These are phyloP conservation scores for Sergeia podlipaevii DNA, from an alignment of 208 protist genomes.

Conservation along the genomic window DNA sequence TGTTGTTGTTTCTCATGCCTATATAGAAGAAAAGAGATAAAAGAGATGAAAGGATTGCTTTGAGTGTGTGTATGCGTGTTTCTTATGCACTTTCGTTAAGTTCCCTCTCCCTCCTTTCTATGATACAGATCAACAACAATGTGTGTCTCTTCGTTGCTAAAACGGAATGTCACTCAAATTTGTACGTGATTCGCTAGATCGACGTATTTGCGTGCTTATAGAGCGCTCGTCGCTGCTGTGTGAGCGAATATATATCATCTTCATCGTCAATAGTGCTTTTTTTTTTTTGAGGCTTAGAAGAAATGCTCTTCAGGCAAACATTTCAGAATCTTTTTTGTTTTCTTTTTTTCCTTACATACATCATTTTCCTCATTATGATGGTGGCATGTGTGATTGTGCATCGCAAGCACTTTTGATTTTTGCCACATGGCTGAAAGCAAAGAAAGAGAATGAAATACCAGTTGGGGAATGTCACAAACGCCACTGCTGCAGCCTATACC, in stretches of 20 bases:
- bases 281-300: conserved; percentile 5
- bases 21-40: conserved; percentile 2
- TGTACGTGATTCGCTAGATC: no score
- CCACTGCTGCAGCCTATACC: not conserved
- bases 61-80: conserved; percentile 7
- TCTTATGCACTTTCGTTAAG: no score
- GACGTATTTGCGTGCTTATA: no score
- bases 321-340: conserved; percentile 4
- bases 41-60: not conserved
- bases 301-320: not conserved
- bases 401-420: no score
- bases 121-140: no score
- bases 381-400: no score
- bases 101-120: no score
- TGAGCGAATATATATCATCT: not conserved
- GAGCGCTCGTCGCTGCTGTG: no score
- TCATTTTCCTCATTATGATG: not conserved
- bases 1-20: no score
- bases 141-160: conserved; percentile 1
- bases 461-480: no score
- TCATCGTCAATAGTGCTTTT: not conserved
- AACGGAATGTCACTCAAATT: not conserved
- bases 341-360: conserved; percentile 8
- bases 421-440: no score
- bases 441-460: no score